Evolutionary conservation across 2,329 filamentous ascomycete genomes (phyloP), one percentile per base, ranked within the genome.

Genomic region (Colletotrichum karsti): DNA sequence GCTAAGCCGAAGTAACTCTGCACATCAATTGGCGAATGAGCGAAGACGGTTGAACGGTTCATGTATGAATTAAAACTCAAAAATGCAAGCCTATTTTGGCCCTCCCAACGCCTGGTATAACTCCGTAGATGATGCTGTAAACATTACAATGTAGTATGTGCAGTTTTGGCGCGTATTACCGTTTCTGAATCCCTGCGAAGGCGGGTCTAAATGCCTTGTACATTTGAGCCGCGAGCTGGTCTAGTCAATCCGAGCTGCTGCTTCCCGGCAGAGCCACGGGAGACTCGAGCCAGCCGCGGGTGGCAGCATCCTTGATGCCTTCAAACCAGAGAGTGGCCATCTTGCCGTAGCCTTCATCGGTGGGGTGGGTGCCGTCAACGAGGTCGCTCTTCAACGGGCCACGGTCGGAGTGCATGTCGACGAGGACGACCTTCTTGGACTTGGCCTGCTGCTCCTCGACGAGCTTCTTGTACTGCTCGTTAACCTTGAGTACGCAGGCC

Each of bases 321-420:
- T 50, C 62, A 58, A 75, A 75, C 79, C 79, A 83, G 7, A 80
- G 67, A 20, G 73, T 72, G 33, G 81, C 81, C 81, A 84, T 83
- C 74, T 82, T 81, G 46, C 72, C 66, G 66, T 83, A 83, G 4
- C 81, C 82, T 0, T 13, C 71, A 33, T 81, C 78, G 20, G 75
- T 73, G 1, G 81, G 82, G 59, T 83, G 82, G 1, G 77, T 82
- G 9, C 72, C 75, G 63, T 84, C 82, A 0, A 72, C 74, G 50
- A 83, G 70, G 46, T 83, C 80, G 6, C 51, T 71, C 20, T 58
- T 22, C 13, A 72, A 67, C 6, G 77, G 78, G 2, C 77, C 80
- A 7, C 73, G 72, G 10, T 68, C 60, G 4, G 72, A 69, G 50
- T 79, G 77, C 80, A 83, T 83, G 12, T 84, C 81, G 5, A 75